Conservation (phyloP, 306 rosid species). For the Aeschynomene evenia region DNA sequence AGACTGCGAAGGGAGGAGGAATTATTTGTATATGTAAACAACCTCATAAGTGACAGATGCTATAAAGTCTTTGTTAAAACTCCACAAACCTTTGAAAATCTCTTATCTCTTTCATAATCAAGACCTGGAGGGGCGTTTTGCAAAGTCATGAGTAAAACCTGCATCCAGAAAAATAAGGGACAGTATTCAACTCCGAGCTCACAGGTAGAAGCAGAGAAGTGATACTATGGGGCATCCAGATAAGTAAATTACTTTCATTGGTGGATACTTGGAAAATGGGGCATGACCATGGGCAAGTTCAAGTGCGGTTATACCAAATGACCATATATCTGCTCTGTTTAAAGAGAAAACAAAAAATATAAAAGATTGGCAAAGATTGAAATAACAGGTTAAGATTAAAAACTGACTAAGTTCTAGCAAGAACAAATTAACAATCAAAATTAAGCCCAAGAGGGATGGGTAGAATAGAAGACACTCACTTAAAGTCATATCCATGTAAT, state of each 20-base stretch:
- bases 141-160: conserved; percentile 96
- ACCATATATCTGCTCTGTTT: conserved; percentile 97
- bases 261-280: conserved; percentile 97
- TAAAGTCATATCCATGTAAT: conserved; percentile 95
- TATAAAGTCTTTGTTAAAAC: conserved; percentile 34
- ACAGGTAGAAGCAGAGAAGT: background rate
- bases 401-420: background rate
- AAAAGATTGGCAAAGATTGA: conserved; percentile 6
- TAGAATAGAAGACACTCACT: conserved; percentile 53
- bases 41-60: conserved; percentile 16
- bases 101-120: conserved; percentile 93
- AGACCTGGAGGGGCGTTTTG: conserved; percentile 99
- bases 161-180: conserved; percentile 36
- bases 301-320: conserved; percentile 98
- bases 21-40: conserved; percentile 29
- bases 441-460: background rate
- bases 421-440: background rate
- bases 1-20: conserved; percentile 55
- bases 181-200: conserved; percentile 19
- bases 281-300: conserved; percentile 99
- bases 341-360: conserved; percentile 26
- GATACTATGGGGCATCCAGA: conserved; percentile 10
- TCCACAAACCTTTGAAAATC: conserved; percentile 85
- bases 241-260: conserved; percentile 80
- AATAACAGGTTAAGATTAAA: background rate